phyloP scores from a whole-genome alignment of 139 green algal species.

The Volvox reticuliferus region DNA sequence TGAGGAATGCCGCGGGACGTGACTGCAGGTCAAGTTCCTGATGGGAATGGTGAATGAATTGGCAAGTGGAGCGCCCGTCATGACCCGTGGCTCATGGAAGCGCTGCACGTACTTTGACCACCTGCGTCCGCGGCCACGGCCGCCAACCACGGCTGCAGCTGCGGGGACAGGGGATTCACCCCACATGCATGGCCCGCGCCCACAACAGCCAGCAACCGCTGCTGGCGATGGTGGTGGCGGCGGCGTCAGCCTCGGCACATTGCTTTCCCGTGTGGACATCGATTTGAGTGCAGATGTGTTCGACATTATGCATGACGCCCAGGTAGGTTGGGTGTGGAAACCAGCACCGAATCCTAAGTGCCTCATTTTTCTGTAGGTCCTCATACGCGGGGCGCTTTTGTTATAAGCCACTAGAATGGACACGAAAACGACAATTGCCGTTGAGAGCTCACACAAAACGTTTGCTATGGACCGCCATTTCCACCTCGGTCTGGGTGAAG shows the following conservation, averaged over 20 bases:
- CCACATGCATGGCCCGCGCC: too few species aligned
- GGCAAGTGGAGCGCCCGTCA: constrained; percentile 32
- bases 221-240: not conserved
- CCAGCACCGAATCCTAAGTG: too few species aligned
- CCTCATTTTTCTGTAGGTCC: too few species aligned
- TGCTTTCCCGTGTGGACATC: constrained; percentile 60
- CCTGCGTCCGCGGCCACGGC: constrained; percentile 34
- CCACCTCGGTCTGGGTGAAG: too few species aligned
- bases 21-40: constrained; percentile 7
- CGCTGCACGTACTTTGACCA: constrained; percentile 69
- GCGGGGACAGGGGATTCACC: not conserved
- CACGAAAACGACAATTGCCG: too few species aligned
- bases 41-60: constrained; percentile 48
- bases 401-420: too few species aligned
- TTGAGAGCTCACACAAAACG: too few species aligned
- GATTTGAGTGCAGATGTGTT: constrained; percentile 55
- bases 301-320: constrained; percentile 57
- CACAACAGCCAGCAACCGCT: not conserved
- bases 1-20: too few species aligned
- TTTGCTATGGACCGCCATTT: too few species aligned
- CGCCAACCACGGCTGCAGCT: constrained; percentile 50
- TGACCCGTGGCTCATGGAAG: constrained; percentile 55
- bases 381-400: too few species aligned
- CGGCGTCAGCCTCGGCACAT: constrained; percentile 6
- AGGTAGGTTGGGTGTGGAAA: constrained; percentile 19